Evolutionary conservation across 1,284 basidiomycete species (phyloP), one percentile per base, ranked within the genome.

Genomic region (Pseudozyma sp.): DNA sequence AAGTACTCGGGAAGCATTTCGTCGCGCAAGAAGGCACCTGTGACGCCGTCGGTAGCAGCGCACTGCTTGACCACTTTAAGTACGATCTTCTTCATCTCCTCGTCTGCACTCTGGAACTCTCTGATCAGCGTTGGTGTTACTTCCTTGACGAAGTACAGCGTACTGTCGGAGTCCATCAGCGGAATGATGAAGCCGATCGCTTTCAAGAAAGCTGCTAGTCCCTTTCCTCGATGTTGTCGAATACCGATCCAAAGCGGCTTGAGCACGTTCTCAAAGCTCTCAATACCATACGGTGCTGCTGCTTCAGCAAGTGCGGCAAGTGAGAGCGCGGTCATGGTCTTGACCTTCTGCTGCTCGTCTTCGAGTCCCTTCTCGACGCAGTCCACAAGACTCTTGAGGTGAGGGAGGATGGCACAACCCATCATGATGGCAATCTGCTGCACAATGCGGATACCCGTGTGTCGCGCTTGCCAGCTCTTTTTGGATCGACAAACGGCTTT

Each of bases 401-500:
- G 97, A 16, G 97, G 97, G 5, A 99, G 89, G 39, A 99, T 93
- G n/a, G 96, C 97, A 81, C 96, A 98, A 19, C 97, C 96, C 95
- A 98, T 98, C 95, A 99, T 97, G 85, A 99, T 97, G 19, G 97
- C 95, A 66, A 99, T 99, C 86, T 99, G 97, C 87, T 99, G 97
- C 19, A 99, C 94, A 77, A 99, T 99, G 82, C 95, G 94, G 82
- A 99, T 98, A 87, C 97, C 96, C 1, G 97, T 99, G 86, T 99
- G 97, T 69, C 96, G 91, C 12, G 97, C 97, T 86, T 99, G 97
- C 97, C 97, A 98, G 18, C 95, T 98, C 87, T 99, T 99, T 87
- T 99, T 99, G 62, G 94, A 96, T 63, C 94, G 92, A 87, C 96
- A 99, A 56, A 99, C 95, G 47, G 96, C 97, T 86, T 96, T 96